Conservation (phyloP, 176 grass and related monocot genomes). For the Paspalum notatum region DNA sequence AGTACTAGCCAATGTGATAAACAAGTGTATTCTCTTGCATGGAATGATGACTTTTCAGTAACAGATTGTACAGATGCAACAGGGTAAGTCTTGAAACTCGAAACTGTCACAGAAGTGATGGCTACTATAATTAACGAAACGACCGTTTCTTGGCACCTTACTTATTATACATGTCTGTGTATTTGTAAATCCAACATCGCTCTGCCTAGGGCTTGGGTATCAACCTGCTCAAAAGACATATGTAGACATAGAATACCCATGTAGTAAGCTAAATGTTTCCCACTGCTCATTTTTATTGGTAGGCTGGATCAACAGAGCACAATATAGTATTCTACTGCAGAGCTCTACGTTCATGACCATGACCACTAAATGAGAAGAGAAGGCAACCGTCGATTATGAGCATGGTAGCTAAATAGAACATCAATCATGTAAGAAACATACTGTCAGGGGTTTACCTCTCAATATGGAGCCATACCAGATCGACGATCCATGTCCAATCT, state of each 20-base stretch:
- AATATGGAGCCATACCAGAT: constrained; percentile 96
- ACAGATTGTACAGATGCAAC: neutral
- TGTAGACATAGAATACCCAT: neutral
- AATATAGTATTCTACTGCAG: constrained; percentile 4
- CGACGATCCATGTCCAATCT: constrained; percentile 84
- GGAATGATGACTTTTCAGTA: neutral
- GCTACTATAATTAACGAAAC: neutral
- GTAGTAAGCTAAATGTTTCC: neutral
- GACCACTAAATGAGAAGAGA: neutral
- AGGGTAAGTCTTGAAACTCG: neutral
- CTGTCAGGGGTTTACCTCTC: constrained; percentile 68
- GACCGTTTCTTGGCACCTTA: neutral
- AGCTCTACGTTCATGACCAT: neutral
- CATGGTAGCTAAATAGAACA: constrained; percentile 6
- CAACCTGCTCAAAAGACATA: neutral
- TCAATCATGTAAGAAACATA: neutral
- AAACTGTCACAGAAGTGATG: neutral
- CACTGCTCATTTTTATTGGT: neutral
- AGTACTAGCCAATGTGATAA: constrained; percentile 2
- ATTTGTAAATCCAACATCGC: constrained; percentile 20
- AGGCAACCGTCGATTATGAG: neutral
- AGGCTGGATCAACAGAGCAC: neutral
- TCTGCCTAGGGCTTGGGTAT: neutral
- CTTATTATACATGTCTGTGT: neutral
- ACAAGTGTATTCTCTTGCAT: constrained; percentile 1